Percentiles rank a stretch among this genome's conserved stretches.
Evolutionary conservation across 192 early-diverging fungal genomes (phyloP).

Genomic region (Linnemannia zychae): DNA sequence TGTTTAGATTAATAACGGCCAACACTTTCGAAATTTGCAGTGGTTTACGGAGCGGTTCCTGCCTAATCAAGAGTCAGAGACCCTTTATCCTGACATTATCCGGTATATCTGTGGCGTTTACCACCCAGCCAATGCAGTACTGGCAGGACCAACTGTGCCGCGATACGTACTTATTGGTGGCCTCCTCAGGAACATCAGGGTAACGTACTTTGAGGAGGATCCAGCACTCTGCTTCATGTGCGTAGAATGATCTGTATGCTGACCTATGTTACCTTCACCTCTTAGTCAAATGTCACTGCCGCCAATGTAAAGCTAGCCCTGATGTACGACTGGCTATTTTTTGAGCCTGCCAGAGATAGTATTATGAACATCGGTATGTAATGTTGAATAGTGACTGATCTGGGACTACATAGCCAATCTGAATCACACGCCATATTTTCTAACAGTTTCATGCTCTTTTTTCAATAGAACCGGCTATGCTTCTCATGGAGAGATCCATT

Average conservation of each 20-base stretch:
- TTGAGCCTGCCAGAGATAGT: slow-evolving; percentile 70
- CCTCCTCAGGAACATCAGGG: slow-evolving; percentile 69
- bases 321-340: slow-evolving; percentile 87
- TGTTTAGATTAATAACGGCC: slow-evolving; percentile 57
- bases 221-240: background rate
- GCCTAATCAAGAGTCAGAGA: slow-evolving; percentile 68
- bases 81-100: slow-evolving; percentile 76
- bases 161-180: slow-evolving; percentile 78
- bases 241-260: background rate
- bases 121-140: slow-evolving; percentile 79
- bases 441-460: background rate
- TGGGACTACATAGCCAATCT: too few species aligned
- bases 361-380: slow-evolving; percentile 77
- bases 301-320: slow-evolving; percentile 80
- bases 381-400: too few species aligned
- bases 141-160: slow-evolving; percentile 78
- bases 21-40: slow-evolving; percentile 69
- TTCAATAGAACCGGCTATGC: slow-evolving; percentile 77
- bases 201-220: background rate
- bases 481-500: slow-evolving; percentile 77
- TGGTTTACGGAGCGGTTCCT: slow-evolving; percentile 79
- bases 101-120: slow-evolving; percentile 80
- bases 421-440: background rate
- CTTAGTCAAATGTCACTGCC: slow-evolving; percentile 68
- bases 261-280: background rate